Evolutionary conservation across 2,329 filamentous ascomycete genomes (phyloP), one percentile per base, ranked within the genome.

Genomic region (Hawksworthiomyces lignivorus): DNA sequence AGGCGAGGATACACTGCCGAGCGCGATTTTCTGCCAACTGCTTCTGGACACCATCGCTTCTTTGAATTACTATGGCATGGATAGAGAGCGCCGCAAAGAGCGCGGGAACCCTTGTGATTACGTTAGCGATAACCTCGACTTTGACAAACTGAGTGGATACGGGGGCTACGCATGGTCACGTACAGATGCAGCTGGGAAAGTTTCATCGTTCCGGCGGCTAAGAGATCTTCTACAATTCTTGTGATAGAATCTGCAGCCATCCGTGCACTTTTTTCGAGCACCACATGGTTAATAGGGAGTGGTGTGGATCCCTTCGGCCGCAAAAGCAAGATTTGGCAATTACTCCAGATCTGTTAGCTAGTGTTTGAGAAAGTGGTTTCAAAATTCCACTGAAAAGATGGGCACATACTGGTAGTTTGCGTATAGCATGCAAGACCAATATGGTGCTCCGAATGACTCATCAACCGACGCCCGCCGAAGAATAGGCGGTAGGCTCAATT

Each of bases 351-450:
- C n/a, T n/a, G n/a, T n/a, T n/a, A n/a, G n/a, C n/a, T n/a, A n/a
- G n/a, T n/a, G n/a, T n/a, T n/a, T n/a, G n/a, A n/a, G n/a, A n/a
- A n/a, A n/a, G n/a, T n/a, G n/a, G n/a, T n/a, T n/a, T n/a, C n/a
- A n/a, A n/a, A n/a, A n/a, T n/a, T n/a, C n/a, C n/a, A n/a, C n/a
- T n/a, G n/a, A n/a, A n/a, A n/a, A n/a, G n/a, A n/a, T 36, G 17
- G 18, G 17, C 11, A 33, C 21, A n/a, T n/a, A 27, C 35, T 39
- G 37, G 29, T 39, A 39, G 10, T 39, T 39, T 6, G 37, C 37
- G 15, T 32, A 33, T 12, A 39, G 21, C 37, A 39, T 39, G 37
- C 37, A 39, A 6, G 37, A 39, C 37, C 37, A 39, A 12, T 26
- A 39, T 1, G 37, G 37, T 4, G 37, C 37, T 11, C 24, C 29